A percentile compares a stretch with the other conserved stretches of the same genome.
Evolutionary conservation across 116 monocot species (phyloP).

Genomic region (Dioscorea cayenensis): DNA sequence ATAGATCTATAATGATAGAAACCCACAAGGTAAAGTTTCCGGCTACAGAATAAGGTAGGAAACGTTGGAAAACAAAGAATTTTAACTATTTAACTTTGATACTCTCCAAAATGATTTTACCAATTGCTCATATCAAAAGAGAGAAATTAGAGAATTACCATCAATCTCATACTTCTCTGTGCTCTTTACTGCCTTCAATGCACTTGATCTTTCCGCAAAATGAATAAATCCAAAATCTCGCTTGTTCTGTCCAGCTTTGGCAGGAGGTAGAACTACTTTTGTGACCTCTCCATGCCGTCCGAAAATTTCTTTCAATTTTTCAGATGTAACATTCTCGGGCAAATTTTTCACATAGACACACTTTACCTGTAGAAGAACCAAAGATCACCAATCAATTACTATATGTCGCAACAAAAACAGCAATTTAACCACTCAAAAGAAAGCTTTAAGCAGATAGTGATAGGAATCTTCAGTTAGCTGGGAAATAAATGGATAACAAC

Average conservation of each 20-base stretch:
- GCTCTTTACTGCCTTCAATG: conserved; percentile 86
- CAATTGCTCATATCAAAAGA: neutral
- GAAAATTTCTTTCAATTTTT: conserved; percentile 82
- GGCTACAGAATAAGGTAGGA: too few relatives aligned
- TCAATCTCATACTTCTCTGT: conserved; percentile 92
- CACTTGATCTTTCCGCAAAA: conserved; percentile 97
- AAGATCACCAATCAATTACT: neutral
- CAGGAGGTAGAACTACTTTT: conserved; percentile 83
- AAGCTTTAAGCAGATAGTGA: too few relatives aligned
- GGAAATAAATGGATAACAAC: too few relatives aligned
- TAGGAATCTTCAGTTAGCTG: too few relatives aligned
- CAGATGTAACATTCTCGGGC: conserved; percentile 70
- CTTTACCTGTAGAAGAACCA: conserved; percentile 70
- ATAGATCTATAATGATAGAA: too few relatives aligned
- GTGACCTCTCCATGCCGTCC: conserved; percentile 86
- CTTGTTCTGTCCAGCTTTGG: conserved; percentile 72
- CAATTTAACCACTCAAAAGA: neutral
- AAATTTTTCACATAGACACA: conserved; percentile 91
- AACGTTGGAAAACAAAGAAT: too few relatives aligned
- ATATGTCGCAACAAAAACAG: neutral
- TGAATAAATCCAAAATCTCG: conserved; percentile 96
- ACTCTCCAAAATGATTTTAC: too few relatives aligned
- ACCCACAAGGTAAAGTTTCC: too few relatives aligned
- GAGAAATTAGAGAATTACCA: conserved; percentile 36
- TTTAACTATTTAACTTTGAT: too few relatives aligned